phyloP scores from a whole-genome alignment of 495 filamentous ascomycete species.

The Penicillium subrubescens region DNA sequence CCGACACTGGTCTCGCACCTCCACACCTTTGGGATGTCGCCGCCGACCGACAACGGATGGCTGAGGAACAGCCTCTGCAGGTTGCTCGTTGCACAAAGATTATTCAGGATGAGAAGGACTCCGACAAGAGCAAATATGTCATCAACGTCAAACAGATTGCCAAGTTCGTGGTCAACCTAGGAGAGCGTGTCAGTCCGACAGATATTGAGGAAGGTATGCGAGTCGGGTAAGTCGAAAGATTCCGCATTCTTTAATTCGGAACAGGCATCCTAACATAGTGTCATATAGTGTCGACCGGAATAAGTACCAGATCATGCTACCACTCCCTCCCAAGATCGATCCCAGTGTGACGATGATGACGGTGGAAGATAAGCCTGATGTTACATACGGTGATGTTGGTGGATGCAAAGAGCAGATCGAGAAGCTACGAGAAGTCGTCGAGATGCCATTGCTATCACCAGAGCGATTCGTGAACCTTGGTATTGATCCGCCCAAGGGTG shows the following conservation, averaged over 20 bases:
- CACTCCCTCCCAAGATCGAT: slow-evolving; percentile 98
- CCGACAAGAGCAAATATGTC: slow-evolving; percentile 99
- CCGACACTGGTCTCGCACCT: slow-evolving; percentile 95
- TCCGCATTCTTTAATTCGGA: not conserved
- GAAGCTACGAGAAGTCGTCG: slow-evolving; percentile 97
- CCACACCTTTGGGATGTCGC: slow-evolving; percentile 99
- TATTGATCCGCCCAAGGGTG: slow-evolving; percentile 98
- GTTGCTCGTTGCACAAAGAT: slow-evolving; percentile 99
- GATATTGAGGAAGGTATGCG: slow-evolving; percentile 99
- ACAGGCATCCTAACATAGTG: slow-evolving; percentile 13
- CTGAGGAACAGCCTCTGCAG: slow-evolving; percentile 95
- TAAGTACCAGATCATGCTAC: slow-evolving; percentile 97
- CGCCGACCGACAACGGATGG: slow-evolving; percentile 96
- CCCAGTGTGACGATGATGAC: slow-evolving; percentile 99
- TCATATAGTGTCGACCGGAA: slow-evolving; percentile 83
- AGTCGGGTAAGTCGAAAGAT: slow-evolving; percentile 67
- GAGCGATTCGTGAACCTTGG: slow-evolving; percentile 96
- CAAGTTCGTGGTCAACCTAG: slow-evolving; percentile 98
- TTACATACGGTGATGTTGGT: slow-evolving; percentile 97
- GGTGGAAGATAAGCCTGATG: slow-evolving; percentile 98
- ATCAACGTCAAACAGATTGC: slow-evolving; percentile 99
- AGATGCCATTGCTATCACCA: slow-evolving; percentile 94
- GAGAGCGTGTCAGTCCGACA: slow-evolving; percentile 93
- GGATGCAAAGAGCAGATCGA: slow-evolving; percentile 99
- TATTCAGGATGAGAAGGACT: slow-evolving; percentile 94